Evolutionary conservation across 192 early-diverging fungal species (phyloP).

Genomic region (Lobulomyces angularis): DNA sequence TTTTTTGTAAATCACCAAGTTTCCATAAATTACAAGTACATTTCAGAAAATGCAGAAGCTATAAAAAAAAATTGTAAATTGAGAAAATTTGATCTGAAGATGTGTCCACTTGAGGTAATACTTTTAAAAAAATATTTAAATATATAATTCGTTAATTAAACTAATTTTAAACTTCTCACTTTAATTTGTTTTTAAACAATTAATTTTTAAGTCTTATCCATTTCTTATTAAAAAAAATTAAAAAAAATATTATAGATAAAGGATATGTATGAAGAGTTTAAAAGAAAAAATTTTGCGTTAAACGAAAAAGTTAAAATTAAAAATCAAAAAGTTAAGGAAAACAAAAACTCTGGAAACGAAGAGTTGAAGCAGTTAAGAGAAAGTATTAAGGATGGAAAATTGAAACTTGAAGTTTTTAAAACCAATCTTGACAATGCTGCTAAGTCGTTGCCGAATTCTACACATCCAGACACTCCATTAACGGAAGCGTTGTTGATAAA

Average conservation of each 20-base stretch:
- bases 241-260: too few relatives aligned
- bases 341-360: too few relatives aligned
- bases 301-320: too few relatives aligned
- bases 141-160: conserved; percentile 27
- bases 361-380: background rate
- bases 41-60: conserved; percentile 33
- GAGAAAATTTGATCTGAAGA: conserved; percentile 44
- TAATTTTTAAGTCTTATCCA: too few relatives aligned
- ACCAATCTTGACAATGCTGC: conserved; percentile 37
- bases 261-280: too few relatives aligned
- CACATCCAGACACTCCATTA: conserved; percentile 61
- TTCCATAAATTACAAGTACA: conserved; percentile 56
- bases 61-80: conserved; percentile 29
- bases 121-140: conserved; percentile 28
- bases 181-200: too few relatives aligned
- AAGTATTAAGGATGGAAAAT: background rate
- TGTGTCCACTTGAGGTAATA: conserved; percentile 29
- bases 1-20: too few relatives aligned
- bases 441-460: conserved; percentile 62
- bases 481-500: conserved; percentile 66
- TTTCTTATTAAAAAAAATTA: too few relatives aligned
- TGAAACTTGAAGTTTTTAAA: conserved; percentile 40
- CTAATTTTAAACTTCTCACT: conserved; percentile 9
- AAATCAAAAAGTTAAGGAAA: too few relatives aligned
- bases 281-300: too few relatives aligned